These are phyloP conservation scores for Curvularia sp. DNA, from an alignment of 2,329 filamentous ascomycete genomes.

Conservation along the genomic window DNA sequence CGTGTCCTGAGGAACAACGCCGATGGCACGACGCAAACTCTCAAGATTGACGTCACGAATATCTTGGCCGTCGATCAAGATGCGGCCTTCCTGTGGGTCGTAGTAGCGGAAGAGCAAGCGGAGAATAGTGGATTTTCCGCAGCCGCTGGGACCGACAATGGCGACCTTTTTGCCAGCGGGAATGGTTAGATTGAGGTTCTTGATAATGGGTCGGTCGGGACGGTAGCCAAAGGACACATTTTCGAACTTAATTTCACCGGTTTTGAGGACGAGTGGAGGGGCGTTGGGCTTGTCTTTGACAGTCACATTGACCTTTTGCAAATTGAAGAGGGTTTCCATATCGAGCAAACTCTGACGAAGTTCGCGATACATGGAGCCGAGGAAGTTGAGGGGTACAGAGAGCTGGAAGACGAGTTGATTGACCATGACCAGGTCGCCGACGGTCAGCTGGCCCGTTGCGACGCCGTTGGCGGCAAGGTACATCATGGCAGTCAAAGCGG, in stretches of 20 bases:
- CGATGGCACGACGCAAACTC: constrained; percentile 83
- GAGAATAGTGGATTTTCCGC: constrained; percentile 93
- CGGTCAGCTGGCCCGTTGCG: constrained; percentile 78
- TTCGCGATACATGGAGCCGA: constrained; percentile 97
- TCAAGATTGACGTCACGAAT: constrained; percentile 83
- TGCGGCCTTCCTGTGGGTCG: constrained; percentile 83
- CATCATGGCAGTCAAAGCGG: constrained; percentile 96
- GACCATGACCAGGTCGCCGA: constrained; percentile 97
- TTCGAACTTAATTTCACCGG: constrained; percentile 91
- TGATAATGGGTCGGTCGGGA: constrained; percentile 83
- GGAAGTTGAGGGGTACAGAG: constrained; percentile 94
- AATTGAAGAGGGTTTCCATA: constrained; percentile 97
- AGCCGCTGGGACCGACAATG: constrained; percentile 92
- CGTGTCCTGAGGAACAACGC: constrained; percentile 96
- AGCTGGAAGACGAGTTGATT: constrained; percentile 99
- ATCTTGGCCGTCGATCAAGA: constrained; percentile 92
- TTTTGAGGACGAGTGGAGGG: constrained; percentile 73
- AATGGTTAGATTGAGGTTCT: constrained; percentile 84
- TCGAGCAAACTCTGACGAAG: constrained; percentile 92
- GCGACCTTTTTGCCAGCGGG: constrained; percentile 96
- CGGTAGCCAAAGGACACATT: constrained; percentile 96
- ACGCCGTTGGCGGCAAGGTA: constrained; percentile 93
- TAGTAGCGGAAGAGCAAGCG: constrained; percentile 93
- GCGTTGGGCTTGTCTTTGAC: constrained; percentile 81
- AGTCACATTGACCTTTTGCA: constrained; percentile 93